Evolutionary conservation across 2,329 filamentous ascomycete species (phyloP).

Genomic region (Aspergillus hortae): DNA sequence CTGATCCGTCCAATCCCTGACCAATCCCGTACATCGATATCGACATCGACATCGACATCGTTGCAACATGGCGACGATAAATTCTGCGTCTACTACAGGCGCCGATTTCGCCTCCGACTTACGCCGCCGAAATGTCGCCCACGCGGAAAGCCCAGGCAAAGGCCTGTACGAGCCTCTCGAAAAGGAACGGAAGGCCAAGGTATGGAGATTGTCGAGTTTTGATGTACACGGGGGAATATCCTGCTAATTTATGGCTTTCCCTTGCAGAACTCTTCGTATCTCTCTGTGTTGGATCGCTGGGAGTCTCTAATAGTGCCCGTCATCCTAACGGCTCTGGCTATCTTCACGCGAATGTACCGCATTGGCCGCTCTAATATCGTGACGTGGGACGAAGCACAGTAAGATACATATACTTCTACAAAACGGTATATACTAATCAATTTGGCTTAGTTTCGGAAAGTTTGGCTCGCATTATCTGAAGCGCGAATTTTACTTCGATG

Average conservation of each 20-base stretch:
- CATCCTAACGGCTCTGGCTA: constrained; percentile 59
- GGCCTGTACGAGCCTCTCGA: constrained; percentile 22
- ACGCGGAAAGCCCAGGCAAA: constrained; percentile 26
- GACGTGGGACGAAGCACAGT: constrained; percentile 75
- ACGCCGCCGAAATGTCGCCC: constrained; percentile 41
- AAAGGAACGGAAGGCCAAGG: constrained; percentile 35
- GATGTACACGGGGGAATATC: not conserved
- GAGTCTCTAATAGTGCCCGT: constrained; percentile 63
- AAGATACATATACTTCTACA: constrained; percentile 30
- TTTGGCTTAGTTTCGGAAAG: constrained; percentile 55
- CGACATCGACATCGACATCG: not conserved
- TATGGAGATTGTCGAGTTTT: constrained; percentile 15
- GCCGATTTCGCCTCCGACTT: constrained; percentile 33
- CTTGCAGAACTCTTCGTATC: constrained; percentile 31
- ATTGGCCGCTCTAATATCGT: constrained; percentile 68
- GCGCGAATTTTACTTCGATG: constrained; percentile 98
- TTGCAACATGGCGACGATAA: constrained; percentile 29
- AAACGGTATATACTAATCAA: no score
- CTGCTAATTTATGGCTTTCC: not conserved
- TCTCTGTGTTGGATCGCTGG: constrained; percentile 51
- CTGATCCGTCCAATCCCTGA: not conserved
- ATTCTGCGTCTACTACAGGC: constrained; percentile 33
- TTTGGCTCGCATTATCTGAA: constrained; percentile 99
- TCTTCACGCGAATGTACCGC: constrained; percentile 66
- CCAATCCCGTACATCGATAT: no score